phyloP scores from a whole-genome alignment of 768 basidiomycete species.

The Phlebiopsis gigantea region DNA sequence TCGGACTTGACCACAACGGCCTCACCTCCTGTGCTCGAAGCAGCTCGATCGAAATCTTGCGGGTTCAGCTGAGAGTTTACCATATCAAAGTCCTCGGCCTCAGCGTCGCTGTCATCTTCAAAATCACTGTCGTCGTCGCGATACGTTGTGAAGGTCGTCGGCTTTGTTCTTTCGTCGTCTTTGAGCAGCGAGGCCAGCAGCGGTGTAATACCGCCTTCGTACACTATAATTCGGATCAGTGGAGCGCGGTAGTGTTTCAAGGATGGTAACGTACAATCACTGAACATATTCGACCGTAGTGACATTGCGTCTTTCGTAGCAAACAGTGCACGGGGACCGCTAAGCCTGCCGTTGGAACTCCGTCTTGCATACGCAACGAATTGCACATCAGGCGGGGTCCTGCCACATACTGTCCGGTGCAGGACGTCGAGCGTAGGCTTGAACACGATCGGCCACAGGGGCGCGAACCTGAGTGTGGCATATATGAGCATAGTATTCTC shows the following conservation, averaged over 20 bases:
- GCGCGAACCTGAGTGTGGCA: slow-evolving; percentile 7
- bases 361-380: slow-evolving; percentile 10
- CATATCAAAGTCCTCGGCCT: slow-evolving; percentile 9
- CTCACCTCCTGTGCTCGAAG: background rate
- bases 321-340: slow-evolving; percentile 4
- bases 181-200: background rate
- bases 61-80: background rate
- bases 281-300: background rate
- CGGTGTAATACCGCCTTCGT: background rate
- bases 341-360: slow-evolving; percentile 4
- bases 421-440: slow-evolving; percentile 10
- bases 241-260: too few relatives aligned
- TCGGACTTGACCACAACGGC: background rate
- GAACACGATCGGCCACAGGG: slow-evolving; percentile 5
- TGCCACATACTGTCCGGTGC: slow-evolving; percentile 6
- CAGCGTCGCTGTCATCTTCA: slow-evolving; percentile 9
- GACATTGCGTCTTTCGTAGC: slow-evolving; percentile 8
- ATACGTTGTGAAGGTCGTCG: background rate
- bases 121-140: slow-evolving; percentile 14
- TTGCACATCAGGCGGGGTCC: background rate
- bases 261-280: slow-evolving; percentile 4
- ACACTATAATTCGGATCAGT: slow-evolving; percentile 4
- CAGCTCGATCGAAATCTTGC: background rate
- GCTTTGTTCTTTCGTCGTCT: background rate
- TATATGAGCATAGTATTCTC: slow-evolving; percentile 7